Base-by-base conservation (phyloP, 2,329 filamentous ascomycete species). In the Xenosphaeropsis pyriputrescens region DNA sequence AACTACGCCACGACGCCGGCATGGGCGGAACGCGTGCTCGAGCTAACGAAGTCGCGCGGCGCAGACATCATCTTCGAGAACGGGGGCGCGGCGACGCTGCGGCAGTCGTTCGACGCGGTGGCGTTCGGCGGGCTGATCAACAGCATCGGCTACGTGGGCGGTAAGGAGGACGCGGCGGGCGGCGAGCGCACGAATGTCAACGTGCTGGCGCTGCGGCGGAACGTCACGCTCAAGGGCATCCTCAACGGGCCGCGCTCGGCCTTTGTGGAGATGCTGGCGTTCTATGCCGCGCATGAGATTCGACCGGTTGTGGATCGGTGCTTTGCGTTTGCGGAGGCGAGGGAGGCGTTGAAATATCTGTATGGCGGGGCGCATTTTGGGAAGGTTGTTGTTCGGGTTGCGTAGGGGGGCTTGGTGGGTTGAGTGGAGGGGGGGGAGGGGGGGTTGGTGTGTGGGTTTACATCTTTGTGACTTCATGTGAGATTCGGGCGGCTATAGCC, bases 161-260 rank as follows among this genome's bases (percentile, higher is more conserved):
- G 66, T 9, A 63, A 79, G 52, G 59, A 71, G 41, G 74, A 79
- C 46, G 62, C 61, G 0, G 54, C 58, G 4, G 12, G 22, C 22
- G 67, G 62, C 0, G 69, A 74, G 51, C 53, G 70, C 33, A 58
- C 68, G 6, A 76, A 78, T 44, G 67, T 75, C 12, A 80, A 79
- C 46, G 56, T 80, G 18, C 57, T 68, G 39, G 64, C 64, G n/a
- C 43, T 65, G 43, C 45, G 59, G 39, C 38, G 39, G 41, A 67
- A 66, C 42, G 61, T 64, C 12, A 67, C 64, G 22, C 51, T 68
- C 36, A 64, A 64, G 47, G 63, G 77, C 0, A 67, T 80, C 6
- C 47, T 79, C 18, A 79, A 79, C 51, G 77, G 76, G 0, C 73
- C 76, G 0, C 65, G 63, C 39, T 61, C 65, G 35, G 53, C 62